Conservation (phyloP, 1,284 basidiomycete genomes). For the Pterulicium gracile region DNA sequence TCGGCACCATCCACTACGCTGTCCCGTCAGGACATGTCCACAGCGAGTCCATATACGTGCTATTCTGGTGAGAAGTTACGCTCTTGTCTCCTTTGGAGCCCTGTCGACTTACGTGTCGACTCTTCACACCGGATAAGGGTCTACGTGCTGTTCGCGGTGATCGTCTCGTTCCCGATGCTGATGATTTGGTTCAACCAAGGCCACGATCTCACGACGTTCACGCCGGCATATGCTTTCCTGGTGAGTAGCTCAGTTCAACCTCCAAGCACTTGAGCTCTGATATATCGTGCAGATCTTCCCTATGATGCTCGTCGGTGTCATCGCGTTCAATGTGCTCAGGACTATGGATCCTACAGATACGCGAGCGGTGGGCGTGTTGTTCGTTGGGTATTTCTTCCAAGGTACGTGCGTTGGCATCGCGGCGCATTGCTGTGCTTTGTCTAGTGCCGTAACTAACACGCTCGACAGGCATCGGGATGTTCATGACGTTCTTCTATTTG, state of each 20-base stretch:
- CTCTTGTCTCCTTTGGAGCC: not conserved
- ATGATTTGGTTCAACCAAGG: slow-evolving; percentile 41
- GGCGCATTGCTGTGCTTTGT: not conserved
- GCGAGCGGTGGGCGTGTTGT: slow-evolving; percentile 29
- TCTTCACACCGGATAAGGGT: slow-evolving; percentile 21
- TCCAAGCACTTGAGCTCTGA: not conserved
- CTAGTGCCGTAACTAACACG: not conserved
- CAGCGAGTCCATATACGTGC: slow-evolving; percentile 24
- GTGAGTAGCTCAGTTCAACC: slow-evolving; percentile 15
- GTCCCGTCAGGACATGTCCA: slow-evolving; percentile 24
- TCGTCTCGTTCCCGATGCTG: slow-evolving; percentile 36
- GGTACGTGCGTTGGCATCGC: slow-evolving; percentile 16
- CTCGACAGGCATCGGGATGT: slow-evolving; percentile 30
- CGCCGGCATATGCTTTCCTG: slow-evolving; percentile 37
- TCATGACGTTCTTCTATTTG: slow-evolving; percentile 41
- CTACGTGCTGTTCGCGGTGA: slow-evolving; percentile 28
- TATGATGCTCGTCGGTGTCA: slow-evolving; percentile 39
- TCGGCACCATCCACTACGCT: slow-evolving; percentile 37
- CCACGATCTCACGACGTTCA: slow-evolving; percentile 32
- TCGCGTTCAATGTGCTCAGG: slow-evolving; percentile 34
- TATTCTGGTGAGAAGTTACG: slow-evolving; percentile 29
- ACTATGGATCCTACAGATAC: slow-evolving; percentile 25
- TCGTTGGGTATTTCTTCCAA: slow-evolving; percentile 38
- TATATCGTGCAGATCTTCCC: slow-evolving; percentile 35
- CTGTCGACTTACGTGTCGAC: not conserved